Evolutionary conservation across 2,329 filamentous ascomycete species (phyloP).

Genomic region (Fusarium sp.): DNA sequence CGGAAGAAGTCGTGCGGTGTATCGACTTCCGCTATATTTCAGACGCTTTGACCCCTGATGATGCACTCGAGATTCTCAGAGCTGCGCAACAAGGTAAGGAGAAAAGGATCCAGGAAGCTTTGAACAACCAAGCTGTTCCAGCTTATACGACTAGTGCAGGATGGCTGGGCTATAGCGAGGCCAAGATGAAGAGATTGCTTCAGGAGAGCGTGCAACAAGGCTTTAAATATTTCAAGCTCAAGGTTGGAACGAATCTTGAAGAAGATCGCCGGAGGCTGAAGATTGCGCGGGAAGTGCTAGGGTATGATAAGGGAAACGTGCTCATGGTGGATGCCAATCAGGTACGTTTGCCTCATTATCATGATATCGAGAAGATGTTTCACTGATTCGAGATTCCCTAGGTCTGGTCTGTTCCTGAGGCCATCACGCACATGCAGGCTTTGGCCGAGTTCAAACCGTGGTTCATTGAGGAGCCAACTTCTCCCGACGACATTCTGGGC

Average conservation of each 20-base stretch:
- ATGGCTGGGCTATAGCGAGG: slow-evolving; percentile 89
- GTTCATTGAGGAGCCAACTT: slow-evolving; percentile 96
- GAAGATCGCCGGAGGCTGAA: slow-evolving; percentile 76
- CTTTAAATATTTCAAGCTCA: slow-evolving; percentile 90
- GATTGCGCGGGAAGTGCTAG: slow-evolving; percentile 83
- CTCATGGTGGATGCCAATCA: slow-evolving; percentile 96
- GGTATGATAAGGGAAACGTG: slow-evolving; percentile 83
- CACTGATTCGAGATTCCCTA: neutral
- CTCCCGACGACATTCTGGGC: slow-evolving; percentile 88
- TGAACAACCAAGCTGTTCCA: slow-evolving; percentile 80
- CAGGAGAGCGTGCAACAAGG: slow-evolving; percentile 80
- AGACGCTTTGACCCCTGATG: slow-evolving; percentile 87
- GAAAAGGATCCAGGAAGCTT: slow-evolving; percentile 77
- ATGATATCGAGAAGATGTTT: neutral
- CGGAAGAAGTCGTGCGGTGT: slow-evolving; percentile 86
- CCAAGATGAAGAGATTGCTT: slow-evolving; percentile 83
- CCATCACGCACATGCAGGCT: slow-evolving; percentile 86
- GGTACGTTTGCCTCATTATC: slow-evolving; percentile 46
- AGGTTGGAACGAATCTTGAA: slow-evolving; percentile 81
- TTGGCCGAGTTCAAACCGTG: slow-evolving; percentile 87
- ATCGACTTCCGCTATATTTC: slow-evolving; percentile 97
- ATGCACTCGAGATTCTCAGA: slow-evolving; percentile 79
- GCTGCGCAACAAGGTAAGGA: slow-evolving; percentile 76
- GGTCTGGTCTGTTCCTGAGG: slow-evolving; percentile 89
- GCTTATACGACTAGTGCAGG: slow-evolving; percentile 92